Evolutionary conservation across 1,139 yeast genomes (phyloP).

Genomic region (Geotrichum klebahnii): DNA sequence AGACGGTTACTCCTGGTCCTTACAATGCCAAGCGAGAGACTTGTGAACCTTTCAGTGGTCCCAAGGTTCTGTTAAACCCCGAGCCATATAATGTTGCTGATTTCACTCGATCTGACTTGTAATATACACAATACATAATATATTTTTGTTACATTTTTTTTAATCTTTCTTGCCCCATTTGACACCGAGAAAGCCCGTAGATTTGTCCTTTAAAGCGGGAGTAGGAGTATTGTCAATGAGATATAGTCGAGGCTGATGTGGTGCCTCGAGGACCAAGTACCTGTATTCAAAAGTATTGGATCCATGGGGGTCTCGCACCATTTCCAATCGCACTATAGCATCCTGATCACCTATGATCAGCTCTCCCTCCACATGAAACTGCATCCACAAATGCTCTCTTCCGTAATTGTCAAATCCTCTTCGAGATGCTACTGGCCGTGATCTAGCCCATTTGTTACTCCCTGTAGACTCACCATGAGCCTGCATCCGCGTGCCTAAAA

Average conservation of each 20-base stretch:
- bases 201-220: constrained; percentile 36
- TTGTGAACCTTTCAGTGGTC: constrained; percentile 76
- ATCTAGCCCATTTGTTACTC: constrained; percentile 73
- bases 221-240: constrained; percentile 55
- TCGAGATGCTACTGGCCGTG: constrained; percentile 65
- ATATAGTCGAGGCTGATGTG: constrained; percentile 64
- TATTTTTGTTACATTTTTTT: neutral
- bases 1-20: constrained; percentile 61
- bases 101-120: constrained; percentile 45
- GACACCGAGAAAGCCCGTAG: constrained; percentile 67
- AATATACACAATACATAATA: constrained; percentile 15
- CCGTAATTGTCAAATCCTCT: constrained; percentile 59
- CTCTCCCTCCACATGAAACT: constrained; percentile 76
- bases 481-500: constrained; percentile 61
- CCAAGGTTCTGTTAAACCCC: constrained; percentile 55
- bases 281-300: constrained; percentile 69
- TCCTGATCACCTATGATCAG: constrained; percentile 43
- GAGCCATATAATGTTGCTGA: constrained; percentile 68
- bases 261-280: constrained; percentile 71
- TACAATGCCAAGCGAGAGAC: constrained; percentile 57
- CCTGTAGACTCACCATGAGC: constrained; percentile 73
- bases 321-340: constrained; percentile 22
- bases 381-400: constrained; percentile 74
- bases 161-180: constrained; percentile 72
- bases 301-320: constrained; percentile 42